phyloP scores from a whole-genome alignment of 805 yeast species.

The Wickerhamiella brachini region DNA sequence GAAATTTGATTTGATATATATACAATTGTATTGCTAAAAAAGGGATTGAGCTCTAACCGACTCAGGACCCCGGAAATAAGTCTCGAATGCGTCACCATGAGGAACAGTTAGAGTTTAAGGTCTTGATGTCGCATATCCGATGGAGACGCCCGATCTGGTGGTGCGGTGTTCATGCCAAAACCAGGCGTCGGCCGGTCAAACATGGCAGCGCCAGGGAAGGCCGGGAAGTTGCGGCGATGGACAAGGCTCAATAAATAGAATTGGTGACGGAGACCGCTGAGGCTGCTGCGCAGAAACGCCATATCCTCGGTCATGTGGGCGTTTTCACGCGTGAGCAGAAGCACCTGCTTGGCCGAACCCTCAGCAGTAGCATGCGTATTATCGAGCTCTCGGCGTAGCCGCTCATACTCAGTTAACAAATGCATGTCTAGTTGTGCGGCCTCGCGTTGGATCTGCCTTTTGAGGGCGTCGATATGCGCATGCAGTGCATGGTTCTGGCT shows the following conservation, averaged over 20 bases:
- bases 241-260: constrained; percentile 19
- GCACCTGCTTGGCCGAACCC: constrained; percentile 22
- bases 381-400: constrained; percentile 24
- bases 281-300: constrained; percentile 19
- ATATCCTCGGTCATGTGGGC: constrained; percentile 24
- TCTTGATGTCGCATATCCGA: not conserved
- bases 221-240: constrained; percentile 5
- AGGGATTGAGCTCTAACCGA: no score
- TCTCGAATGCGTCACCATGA: no score
- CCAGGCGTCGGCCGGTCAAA: not conserved
- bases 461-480: constrained; percentile 18
- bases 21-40: no score
- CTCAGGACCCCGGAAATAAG: no score
- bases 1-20: no score
- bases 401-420: constrained; percentile 23
- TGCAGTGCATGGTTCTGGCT: constrained; percentile 23
- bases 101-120: not conserved
- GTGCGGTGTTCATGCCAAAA: not conserved
- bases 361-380: constrained; percentile 21
- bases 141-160: not conserved
- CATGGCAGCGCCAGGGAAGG: not conserved
- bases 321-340: constrained; percentile 24
- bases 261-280: constrained; percentile 26
- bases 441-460: constrained; percentile 10
- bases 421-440: constrained; percentile 19